A percentile compares a stretch with the other conserved stretches of the same genome.
Conservation (phyloP, 768 basidiomycete genomes). For the Phanerochaete carnosa region DNA sequence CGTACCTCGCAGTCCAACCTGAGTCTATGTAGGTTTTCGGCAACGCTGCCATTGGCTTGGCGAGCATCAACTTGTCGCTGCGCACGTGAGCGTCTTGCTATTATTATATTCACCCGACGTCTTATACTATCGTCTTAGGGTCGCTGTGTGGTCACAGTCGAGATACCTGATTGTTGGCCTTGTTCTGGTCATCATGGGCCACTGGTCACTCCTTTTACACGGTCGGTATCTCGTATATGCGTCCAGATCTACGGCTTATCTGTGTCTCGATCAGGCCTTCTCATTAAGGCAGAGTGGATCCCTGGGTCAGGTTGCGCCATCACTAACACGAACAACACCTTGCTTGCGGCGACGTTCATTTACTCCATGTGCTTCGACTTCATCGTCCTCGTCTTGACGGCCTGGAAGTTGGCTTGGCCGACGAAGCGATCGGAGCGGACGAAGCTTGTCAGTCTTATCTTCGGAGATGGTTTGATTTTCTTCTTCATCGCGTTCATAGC, state of each 20-base stretch:
- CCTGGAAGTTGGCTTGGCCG: conserved; percentile 53
- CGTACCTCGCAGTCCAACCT: background rate
- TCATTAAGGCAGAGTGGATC: conserved; percentile 58
- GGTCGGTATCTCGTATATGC: conserved; percentile 34
- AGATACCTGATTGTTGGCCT: conserved; percentile 51
- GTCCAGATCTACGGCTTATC: background rate
- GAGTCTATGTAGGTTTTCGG: conserved; percentile 41
- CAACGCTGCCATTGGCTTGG: conserved; percentile 64
- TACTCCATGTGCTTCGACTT: conserved; percentile 76
- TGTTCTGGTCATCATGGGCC: conserved; percentile 55
- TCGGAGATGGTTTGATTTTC: conserved; percentile 70
- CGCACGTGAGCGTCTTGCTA: conserved; percentile 49
- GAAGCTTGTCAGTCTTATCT: conserved; percentile 60
- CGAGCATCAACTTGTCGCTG: conserved; percentile 67
- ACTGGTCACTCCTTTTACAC: conserved; percentile 70
- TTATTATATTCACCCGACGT: background rate
- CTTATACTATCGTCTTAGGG: conserved; percentile 34
- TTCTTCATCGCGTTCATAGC: conserved; percentile 72
- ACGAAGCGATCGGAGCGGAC: conserved; percentile 40
- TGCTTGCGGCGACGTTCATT: conserved; percentile 66
- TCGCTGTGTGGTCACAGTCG: conserved; percentile 67
- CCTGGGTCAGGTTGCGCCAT: conserved; percentile 49
- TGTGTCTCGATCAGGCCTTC: conserved; percentile 38
- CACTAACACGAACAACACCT: conserved; percentile 50
- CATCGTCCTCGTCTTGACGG: conserved; percentile 55